phyloP scores from a whole-genome alignment of 495 filamentous ascomycete genomes.

The Lindgomyces ingoldianus region DNA sequence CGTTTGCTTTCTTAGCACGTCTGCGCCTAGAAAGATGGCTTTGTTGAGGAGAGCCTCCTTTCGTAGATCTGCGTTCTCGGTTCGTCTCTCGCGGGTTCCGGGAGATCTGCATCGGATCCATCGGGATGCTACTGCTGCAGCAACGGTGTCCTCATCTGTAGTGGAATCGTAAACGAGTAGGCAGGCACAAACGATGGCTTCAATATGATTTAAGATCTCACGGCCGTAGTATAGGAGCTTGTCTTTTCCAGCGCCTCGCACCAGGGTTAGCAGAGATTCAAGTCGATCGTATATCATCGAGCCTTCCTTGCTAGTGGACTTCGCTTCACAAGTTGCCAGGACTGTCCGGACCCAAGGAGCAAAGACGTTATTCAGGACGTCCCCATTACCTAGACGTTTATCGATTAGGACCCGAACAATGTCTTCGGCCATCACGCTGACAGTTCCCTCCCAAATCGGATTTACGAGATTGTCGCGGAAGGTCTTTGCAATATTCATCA shows the following conservation, averaged over 20 bases:
- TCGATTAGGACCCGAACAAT: conserved; percentile 54
- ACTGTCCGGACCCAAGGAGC: conserved; percentile 41
- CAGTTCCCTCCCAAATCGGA: conserved; percentile 77
- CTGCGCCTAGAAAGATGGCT: conserved; percentile 2
- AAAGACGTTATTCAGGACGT: conserved; percentile 48
- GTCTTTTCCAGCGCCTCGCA: conserved; percentile 14
- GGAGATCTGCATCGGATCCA: conserved; percentile 1
- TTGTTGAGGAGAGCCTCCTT: neutral
- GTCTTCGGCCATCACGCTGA: conserved; percentile 67
- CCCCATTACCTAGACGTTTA: conserved; percentile 47
- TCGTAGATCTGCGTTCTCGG: neutral
- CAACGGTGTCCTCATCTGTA: conserved; percentile 32
- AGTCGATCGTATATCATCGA: conserved; percentile 16
- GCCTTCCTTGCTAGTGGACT: neutral
- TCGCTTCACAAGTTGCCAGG: neutral
- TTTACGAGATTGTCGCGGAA: conserved; percentile 66
- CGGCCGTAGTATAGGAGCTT: conserved; percentile 35
- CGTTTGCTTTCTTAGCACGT: neutral
- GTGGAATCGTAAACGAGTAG: conserved; percentile 40
- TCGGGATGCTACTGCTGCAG: conserved; percentile 1
- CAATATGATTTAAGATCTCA: conserved; percentile 32
- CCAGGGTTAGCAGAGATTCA: conserved; percentile 2
- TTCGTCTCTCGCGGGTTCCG: neutral
- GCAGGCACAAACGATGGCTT: conserved; percentile 31
- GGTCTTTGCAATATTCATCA: conserved; percentile 63